These are phyloP conservation scores for Ampelomyces quisqualis DNA, from an alignment of 2,329 filamentous ascomycete genomes.

Conservation along the genomic window DNA sequence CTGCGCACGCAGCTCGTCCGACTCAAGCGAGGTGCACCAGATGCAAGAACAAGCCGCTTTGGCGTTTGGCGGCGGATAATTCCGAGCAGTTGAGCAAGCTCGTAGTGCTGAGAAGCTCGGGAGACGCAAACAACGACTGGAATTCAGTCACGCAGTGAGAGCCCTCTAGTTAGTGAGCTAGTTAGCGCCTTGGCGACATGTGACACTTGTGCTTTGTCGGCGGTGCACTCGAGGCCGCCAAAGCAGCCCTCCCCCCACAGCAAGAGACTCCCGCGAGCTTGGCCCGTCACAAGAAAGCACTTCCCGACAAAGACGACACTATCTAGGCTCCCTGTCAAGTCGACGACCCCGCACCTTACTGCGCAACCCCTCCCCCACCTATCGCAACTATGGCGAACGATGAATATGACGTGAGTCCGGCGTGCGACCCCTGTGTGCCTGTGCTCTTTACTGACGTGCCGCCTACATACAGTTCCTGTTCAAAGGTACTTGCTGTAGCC, in stretches of 20 bases:
- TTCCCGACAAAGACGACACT: constrained; percentile 9
- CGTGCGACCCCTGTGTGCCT: constrained; percentile 22
- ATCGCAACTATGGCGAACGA: constrained; percentile 85
- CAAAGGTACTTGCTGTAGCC: constrained; percentile 68
- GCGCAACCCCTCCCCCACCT: constrained; percentile 26
- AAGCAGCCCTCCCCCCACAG: constrained; percentile 2
- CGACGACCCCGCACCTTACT: constrained; percentile 10
- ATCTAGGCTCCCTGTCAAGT: constrained; percentile 7
- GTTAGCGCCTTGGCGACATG: constrained; percentile 4
- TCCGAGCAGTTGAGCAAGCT: too few relatives aligned
- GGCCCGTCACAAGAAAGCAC: constrained; percentile 3
- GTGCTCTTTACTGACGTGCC: constrained; percentile 24
- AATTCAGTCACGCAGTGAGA: not conserved
- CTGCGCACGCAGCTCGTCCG: too few relatives aligned
- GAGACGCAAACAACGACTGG: not conserved
- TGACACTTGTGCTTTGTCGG: constrained; percentile 7
- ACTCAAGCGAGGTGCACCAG: too few relatives aligned
- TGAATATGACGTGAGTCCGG: constrained; percentile 90
- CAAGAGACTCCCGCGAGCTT: constrained; percentile 3
- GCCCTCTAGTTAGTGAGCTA: too few relatives aligned
- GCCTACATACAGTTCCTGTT: constrained; percentile 81
- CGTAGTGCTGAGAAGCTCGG: too few relatives aligned
- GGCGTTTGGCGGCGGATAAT: too few relatives aligned
- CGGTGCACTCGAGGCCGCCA: constrained; percentile 5
- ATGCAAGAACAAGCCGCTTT: too few relatives aligned